Evolutionary conservation across 495 filamentous ascomycete genomes (phyloP), one percentile per base, ranked within the genome.

Genomic region (Penicillium coffeae): DNA sequence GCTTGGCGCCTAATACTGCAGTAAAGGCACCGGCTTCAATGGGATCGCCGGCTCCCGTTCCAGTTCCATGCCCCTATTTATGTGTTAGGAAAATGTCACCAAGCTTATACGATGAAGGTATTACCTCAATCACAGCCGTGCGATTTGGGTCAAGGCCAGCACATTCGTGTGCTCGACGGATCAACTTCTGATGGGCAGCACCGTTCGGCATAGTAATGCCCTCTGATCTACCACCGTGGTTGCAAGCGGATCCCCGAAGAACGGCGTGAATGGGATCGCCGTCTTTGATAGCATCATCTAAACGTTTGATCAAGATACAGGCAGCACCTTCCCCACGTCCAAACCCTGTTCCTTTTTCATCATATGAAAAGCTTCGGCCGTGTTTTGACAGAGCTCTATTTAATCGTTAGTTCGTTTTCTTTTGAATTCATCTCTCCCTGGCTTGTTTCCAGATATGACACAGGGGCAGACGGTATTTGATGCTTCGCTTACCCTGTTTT

Each of bases 21-120:
- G 62, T 67, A 22, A 81, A 65, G 0, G 78, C 78, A 1, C 42
- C 46, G 12, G 66, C 58, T 55, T 81, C 74, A 21, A 73, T 55
- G 0, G 67, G 63, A 45, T 78, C 72, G 1, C 74, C 73, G 5
- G 59, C 50, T 1, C 41, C 10, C 0, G 65, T 69, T 0, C 65
- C 65, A 21, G 65, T 69, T 2, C 65, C 65, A 34, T 69, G 65
- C 19, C 56, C 58, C 37, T 69, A 62, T n/a, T n/a, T n/a, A n/a
- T n/a, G n/a, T n/a, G n/a, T n/a, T n/a, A n/a, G n/a, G n/a, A n/a
- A n/a, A n/a, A n/a, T n/a, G n/a, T n/a, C n/a, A n/a, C n/a, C n/a
- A n/a, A n/a, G n/a, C n/a, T n/a, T n/a, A n/a, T n/a, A n/a, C n/a
- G n/a, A n/a, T n/a, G n/a, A 14, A 66, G 40, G 12, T 60, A 52